Evolutionary conservation across 768 basidiomycete species (phyloP).

Genomic region (Phanerodontia chrysosporium): DNA sequence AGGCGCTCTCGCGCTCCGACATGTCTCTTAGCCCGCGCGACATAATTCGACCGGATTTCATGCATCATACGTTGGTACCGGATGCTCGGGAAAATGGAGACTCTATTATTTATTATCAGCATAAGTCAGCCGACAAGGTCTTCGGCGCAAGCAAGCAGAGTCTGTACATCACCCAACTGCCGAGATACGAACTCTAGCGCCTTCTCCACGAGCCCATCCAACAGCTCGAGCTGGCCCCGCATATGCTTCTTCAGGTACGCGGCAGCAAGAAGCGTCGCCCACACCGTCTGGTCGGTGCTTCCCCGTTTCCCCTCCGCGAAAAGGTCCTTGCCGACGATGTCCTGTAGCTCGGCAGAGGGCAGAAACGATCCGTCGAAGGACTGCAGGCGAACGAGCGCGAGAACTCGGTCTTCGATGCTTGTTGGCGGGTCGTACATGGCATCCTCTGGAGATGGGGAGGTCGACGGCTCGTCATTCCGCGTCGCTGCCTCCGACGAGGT

Average conservation of each 20-base stretch:
- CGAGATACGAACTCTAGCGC: slow-evolving; percentile 14
- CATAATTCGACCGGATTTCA: no score
- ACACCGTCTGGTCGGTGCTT: slow-evolving; percentile 23
- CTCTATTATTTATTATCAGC: no score
- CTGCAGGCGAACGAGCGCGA: slow-evolving; percentile 36
- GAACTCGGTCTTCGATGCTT: background rate
- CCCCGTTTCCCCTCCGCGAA: slow-evolving; percentile 21
- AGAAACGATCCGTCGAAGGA: slow-evolving; percentile 46
- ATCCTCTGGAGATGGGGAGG: background rate
- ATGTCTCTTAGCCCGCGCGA: no score
- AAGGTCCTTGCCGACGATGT: slow-evolving; percentile 33
- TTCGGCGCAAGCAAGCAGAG: background rate
- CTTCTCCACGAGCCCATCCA: slow-evolving; percentile 41
- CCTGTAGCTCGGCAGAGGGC: slow-evolving; percentile 23
- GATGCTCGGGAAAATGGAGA: no score
- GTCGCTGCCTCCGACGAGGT: no score
- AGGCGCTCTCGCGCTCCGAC: no score
- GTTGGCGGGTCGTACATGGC: background rate
- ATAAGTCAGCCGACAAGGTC: no score
- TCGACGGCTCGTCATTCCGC: background rate
- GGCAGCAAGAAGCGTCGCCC: slow-evolving; percentile 46
- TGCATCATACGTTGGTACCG: no score
- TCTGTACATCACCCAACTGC: background rate
- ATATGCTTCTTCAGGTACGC: slow-evolving; percentile 42
- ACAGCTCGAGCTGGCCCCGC: slow-evolving; percentile 35